A percentile compares a stretch with the other conserved stretches of the same genome.
Conservation (phyloP, 1,284 basidiomycete genomes). For the Pseudozyma tsukubaensis region DNA sequence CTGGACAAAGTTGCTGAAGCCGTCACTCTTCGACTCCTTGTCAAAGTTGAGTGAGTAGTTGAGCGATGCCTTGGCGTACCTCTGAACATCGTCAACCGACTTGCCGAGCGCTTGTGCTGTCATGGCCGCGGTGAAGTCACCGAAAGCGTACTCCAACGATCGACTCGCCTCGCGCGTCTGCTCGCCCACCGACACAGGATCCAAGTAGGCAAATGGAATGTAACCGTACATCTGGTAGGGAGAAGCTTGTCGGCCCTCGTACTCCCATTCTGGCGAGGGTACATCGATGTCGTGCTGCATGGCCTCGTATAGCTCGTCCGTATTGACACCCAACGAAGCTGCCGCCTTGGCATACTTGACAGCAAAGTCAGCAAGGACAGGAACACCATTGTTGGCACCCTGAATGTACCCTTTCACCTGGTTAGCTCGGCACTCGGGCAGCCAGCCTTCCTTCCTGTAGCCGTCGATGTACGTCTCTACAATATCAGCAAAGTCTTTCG, state of each 20-base stretch:
- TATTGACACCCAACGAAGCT: constrained; percentile 38
- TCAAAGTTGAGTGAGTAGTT: constrained; percentile 62
- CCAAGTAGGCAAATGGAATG: constrained; percentile 56
- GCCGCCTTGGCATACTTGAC: constrained; percentile 56
- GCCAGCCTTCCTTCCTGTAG: constrained; percentile 53
- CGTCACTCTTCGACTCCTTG: constrained; percentile 29
- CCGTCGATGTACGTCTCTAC: constrained; percentile 63
- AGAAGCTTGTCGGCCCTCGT: constrained; percentile 53
- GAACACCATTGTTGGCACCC: constrained; percentile 55
- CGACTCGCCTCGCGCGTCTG: constrained; percentile 59
- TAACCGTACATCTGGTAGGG: constrained; percentile 55
- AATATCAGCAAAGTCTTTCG: constrained; percentile 57
- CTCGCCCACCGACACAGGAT: constrained; percentile 51
- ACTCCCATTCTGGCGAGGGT: constrained; percentile 62
- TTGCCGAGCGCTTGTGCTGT: constrained; percentile 48
- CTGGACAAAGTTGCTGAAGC: constrained; percentile 56
- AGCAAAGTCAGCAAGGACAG: constrained; percentile 56
- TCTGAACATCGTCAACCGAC: constrained; percentile 19
- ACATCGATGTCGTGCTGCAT: constrained; percentile 68
- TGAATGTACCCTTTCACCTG: constrained; percentile 53
- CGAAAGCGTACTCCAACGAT: constrained; percentile 68
- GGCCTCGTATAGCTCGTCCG: constrained; percentile 54
- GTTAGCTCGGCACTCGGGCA: constrained; percentile 63
- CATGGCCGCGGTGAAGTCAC: constrained; percentile 71
- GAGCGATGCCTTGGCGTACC: constrained; percentile 37